These are phyloP conservation scores for Fusarium sp. DNA, from an alignment of 2,329 filamentous ascomycete genomes.

Conservation along the genomic window DNA sequence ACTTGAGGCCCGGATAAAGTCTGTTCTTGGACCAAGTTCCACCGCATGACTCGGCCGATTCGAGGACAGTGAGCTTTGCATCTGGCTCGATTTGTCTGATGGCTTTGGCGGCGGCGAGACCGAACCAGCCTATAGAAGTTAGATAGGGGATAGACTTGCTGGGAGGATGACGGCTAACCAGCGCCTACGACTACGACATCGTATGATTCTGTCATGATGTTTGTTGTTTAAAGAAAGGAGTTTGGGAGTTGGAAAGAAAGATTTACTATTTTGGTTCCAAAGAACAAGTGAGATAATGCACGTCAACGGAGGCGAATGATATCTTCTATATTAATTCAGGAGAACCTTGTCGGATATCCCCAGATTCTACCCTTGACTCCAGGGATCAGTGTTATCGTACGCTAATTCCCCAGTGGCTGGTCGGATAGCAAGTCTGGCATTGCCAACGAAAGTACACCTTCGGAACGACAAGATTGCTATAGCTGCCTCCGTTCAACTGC, in stretches of 20 bases:
- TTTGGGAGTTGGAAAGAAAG: neutral
- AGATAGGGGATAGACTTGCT: rapidly evolving
- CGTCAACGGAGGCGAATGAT: slow-evolving; percentile 5
- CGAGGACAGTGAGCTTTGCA: slow-evolving; percentile 63
- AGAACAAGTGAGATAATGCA: neutral
- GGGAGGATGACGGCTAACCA: slow-evolving; percentile 13
- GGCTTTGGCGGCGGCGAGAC: slow-evolving; percentile 66
- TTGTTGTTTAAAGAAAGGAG: no score
- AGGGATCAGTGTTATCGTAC: neutral
- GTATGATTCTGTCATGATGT: slow-evolving; percentile 33
- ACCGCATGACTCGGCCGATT: slow-evolving; percentile 64
- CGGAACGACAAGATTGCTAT: slow-evolving; percentile 2
- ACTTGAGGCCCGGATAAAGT: slow-evolving; percentile 71
- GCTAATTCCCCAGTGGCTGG: neutral
- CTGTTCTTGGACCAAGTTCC: slow-evolving; percentile 72
- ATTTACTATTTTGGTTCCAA: neutral
- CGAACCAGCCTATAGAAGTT: slow-evolving; percentile 59
- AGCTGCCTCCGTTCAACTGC: neutral
- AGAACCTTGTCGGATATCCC: neutral
- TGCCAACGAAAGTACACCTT: neutral
- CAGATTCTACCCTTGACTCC: neutral
- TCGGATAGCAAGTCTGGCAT: neutral
- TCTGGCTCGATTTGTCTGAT: slow-evolving; percentile 64
- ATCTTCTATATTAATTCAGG: slow-evolving; percentile 19
- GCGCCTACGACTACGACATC: slow-evolving; percentile 46